Base-by-base conservation (phyloP, 768 basidiomycete species). In the Tephrocybe sp. region DNA sequence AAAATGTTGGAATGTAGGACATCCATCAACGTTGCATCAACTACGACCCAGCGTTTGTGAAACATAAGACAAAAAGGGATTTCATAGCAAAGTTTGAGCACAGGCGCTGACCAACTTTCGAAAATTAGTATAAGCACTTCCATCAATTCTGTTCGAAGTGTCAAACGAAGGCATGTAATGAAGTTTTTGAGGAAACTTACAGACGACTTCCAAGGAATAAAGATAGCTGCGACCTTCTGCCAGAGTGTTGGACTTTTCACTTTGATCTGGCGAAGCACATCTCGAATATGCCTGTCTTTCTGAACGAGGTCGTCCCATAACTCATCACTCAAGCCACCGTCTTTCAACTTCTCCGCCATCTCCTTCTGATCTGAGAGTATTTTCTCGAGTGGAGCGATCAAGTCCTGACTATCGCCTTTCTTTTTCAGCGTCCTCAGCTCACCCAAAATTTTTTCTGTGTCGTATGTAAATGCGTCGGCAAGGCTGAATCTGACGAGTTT, bases 391-490 rank as follows among this genome's bases (percentile, higher is more conserved):
- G 40, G 35, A 11, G 49, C 32, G 9, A 51, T 51, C 27, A 51
- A 25, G 21, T 43, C 34, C 27, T 44, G 49, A 19, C 35, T 36
- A n/a, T 51, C 49, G 2, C 36, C 35, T 18, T 51, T 51, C 43
- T 44, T 51, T 16, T 22, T 51, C 9, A 51, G 43, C 11, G 49
- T 38, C 5, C 39, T 36, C 8, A 51, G 32, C 16, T 51, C 49
- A 15, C 44, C 49, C 28, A 38, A 44, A 30, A 51, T 44, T 24
- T 51, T 38, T 35, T 51, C 49, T 31, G 49, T 51, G 36, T 51
- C 49, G 24, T 44, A 51, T 9, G 49, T 51, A 9, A 51, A 51
- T 16, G 49, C 43, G 27, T 51, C 49, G 31, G 49, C 49, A n/a
- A 51, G 42, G 35, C 49, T 35, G 34, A 40, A 2, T 12, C 4